Percentiles rank a stretch among this genome's conserved stretches.
These are phyloP conservation scores for Collybiopsis confluens DNA, from an alignment of 768 basidiomycete species.

Conservation along the genomic window DNA sequence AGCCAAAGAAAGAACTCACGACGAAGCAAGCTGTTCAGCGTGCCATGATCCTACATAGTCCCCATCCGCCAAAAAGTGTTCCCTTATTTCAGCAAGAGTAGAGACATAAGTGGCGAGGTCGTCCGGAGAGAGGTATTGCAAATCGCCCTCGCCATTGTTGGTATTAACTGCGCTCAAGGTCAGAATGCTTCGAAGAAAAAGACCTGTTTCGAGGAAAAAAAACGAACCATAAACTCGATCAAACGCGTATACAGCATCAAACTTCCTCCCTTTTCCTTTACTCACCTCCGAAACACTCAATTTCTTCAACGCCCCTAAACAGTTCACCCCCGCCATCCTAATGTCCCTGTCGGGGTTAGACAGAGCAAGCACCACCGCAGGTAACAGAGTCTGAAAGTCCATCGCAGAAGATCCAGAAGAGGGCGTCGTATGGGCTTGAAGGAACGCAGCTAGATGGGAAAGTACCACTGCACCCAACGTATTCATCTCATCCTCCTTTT, in stretches of 20 bases:
- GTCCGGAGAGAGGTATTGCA: slow-evolving; percentile 68
- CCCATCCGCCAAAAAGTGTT: slow-evolving; percentile 59
- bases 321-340: slow-evolving; percentile 52
- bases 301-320: slow-evolving; percentile 43
- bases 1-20: slow-evolving; percentile 51
- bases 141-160: slow-evolving; percentile 8
- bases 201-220: too few relatives aligned
- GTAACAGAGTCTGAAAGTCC: slow-evolving; percentile 81
- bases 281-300: slow-evolving; percentile 1
- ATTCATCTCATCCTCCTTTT: slow-evolving; percentile 21
- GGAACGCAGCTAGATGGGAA: slow-evolving; percentile 73
- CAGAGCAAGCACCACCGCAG: slow-evolving; percentile 61
- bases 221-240: slow-evolving; percentile 65
- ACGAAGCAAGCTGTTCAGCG: slow-evolving; percentile 45
- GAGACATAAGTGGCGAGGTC: slow-evolving; percentile 59
- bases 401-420: slow-evolving; percentile 42
- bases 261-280: slow-evolving; percentile 29
- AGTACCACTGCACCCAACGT: slow-evolving; percentile 54
- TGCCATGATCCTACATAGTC: slow-evolving; percentile 58
- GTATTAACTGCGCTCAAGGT: background rate
- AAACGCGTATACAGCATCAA: slow-evolving; percentile 62
- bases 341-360: slow-evolving; percentile 37
- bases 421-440: slow-evolving; percentile 74
- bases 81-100: slow-evolving; percentile 42
- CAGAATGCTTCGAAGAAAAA: too few relatives aligned